Evolutionary conservation across 2,329 filamentous ascomycete genomes (phyloP).

Genomic region (Epicoccum sorghinum): DNA sequence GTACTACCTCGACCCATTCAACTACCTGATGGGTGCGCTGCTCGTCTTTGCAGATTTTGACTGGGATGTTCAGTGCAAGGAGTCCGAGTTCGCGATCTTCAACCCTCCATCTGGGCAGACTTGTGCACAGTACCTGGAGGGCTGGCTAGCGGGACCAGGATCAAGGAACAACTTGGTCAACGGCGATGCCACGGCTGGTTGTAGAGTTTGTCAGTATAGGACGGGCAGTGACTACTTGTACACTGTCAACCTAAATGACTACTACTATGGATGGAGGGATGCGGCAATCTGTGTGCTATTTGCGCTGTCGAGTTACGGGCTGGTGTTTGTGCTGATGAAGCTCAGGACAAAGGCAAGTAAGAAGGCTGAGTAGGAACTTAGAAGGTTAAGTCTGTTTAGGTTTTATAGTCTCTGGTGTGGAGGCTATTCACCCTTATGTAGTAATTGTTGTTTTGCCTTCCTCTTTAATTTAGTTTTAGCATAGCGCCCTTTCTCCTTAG

Average conservation of each 20-base stretch:
- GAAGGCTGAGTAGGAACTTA: slow-evolving; percentile 42
- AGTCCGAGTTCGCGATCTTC: slow-evolving; percentile 50
- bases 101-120: slow-evolving; percentile 59
- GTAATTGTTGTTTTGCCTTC: no score
- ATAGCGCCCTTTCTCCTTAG: no score
- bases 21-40: slow-evolving; percentile 50
- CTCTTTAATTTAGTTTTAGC: no score
- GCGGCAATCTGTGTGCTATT: slow-evolving; percentile 66
- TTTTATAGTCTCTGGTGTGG: no score
- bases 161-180: slow-evolving; percentile 49
- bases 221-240: slow-evolving; percentile 65
- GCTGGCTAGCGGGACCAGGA: slow-evolving; percentile 59
- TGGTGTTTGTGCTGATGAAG: slow-evolving; percentile 55
- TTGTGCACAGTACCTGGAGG: slow-evolving; percentile 63
- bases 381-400: no score
- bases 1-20: slow-evolving; percentile 52
- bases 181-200: slow-evolving; percentile 61
- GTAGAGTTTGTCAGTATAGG: slow-evolving; percentile 66
- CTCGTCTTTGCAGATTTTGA: slow-evolving; percentile 51
- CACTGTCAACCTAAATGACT: slow-evolving; percentile 64
- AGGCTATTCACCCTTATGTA: no score
- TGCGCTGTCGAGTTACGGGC: slow-evolving; percentile 59
- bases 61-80: slow-evolving; percentile 47
- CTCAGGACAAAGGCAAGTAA: slow-evolving; percentile 50
- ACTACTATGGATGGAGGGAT: slow-evolving; percentile 71